Evolutionary conservation across 495 filamentous ascomycete species (phyloP), one percentile per base, ranked within the genome.

Genomic region (Ramalina peruviana): DNA sequence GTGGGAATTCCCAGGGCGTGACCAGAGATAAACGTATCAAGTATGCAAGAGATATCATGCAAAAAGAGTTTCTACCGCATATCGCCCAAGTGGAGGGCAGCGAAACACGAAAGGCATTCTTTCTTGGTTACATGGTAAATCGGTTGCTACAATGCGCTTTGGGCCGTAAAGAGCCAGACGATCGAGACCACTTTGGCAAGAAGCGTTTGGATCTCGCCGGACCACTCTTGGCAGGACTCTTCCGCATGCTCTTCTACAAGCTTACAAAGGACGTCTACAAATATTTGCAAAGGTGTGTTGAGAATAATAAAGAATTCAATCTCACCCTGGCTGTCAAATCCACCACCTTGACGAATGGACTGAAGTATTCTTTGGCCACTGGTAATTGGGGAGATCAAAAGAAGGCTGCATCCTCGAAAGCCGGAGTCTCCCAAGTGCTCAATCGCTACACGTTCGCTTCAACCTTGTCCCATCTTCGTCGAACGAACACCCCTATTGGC

Each of bases 311-410:
- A 39, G 87, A 94, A 48, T 94, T 97, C 67, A 87, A 88, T 50
- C 69, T 96, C 17, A 85, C 82, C 17, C 72, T 97, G 43, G 92
- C 87, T 55, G 80, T 96, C 58, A 95, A 95, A 73, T 79, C 81
- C n/a, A 79, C 76, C 44, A 92, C 86, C 10, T 73, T 99, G 49
- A 93, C 89, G 6, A 90, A 89, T 62, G 93, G 86, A 40, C 69
- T 99, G 57, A 93, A 94, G 64, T 97, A 97, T 61, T 94, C 89
- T 37, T 74, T 99, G 40, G 89, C 92, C n/a, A 99, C 92, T 7
- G 92, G 92, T 50, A 99, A 99, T 66, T 99, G 92, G 92, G 93
- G 93, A 53, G 92, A 97, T 53, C 92, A 97, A 67, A 99, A 96
- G 76, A 97, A 97, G 72, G 90, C 92, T 17, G 85, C 83, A 55